Base-by-base conservation (phyloP, 768 basidiomycete genomes). In the Calocybe indica region DNA sequence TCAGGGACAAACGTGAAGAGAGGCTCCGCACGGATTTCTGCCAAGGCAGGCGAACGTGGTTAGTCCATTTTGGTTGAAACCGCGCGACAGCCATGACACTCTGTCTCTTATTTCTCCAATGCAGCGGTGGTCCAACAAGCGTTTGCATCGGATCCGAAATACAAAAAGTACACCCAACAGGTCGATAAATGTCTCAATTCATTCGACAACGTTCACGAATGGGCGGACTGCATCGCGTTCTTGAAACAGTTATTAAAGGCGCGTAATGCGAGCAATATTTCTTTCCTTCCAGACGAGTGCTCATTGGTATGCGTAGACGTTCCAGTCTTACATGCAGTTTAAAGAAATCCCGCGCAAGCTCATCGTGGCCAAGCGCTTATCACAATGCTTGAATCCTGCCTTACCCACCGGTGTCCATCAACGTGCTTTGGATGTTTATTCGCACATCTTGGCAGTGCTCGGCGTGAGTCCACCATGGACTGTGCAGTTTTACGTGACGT, bases 191-290 rank as follows among this genome's bases (percentile, higher is more conserved):
- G 89, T 56, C 74, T 99, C 40, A 86, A 83, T 52, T 85, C 92
- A 1, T 98, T 99, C 59, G 93, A 96, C 60, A 90, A 83, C 59
- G 92, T 96, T 49, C 91, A 95, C 48, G 96, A 99, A 70, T 99
- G 96, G 96, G 94, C 96, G 50, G 96, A 99, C 70, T 98, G 93
- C 64, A 98, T 96, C 61, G 86, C 94, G 36, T 99, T 98, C 68
- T 66, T 99, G 64, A 94, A 94, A 62, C 88, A 93, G 55, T 67
- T 96, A 51, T 78, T 95, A 50, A 96, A 96, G 77, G 92, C 90
- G 57, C 38, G 64, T 54, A 37, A 15, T 30, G 31, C 31, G 15
- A 13, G 5, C 36, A 34, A 46, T 42, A 38, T 11, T 44, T 40
- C 29, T 11, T 48, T 7, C 40, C 7, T 44, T 5, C 31, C 36